These are phyloP conservation scores for Pyricularia grisea DNA, from an alignment of 2,329 filamentous ascomycete species.

Conservation along the genomic window DNA sequence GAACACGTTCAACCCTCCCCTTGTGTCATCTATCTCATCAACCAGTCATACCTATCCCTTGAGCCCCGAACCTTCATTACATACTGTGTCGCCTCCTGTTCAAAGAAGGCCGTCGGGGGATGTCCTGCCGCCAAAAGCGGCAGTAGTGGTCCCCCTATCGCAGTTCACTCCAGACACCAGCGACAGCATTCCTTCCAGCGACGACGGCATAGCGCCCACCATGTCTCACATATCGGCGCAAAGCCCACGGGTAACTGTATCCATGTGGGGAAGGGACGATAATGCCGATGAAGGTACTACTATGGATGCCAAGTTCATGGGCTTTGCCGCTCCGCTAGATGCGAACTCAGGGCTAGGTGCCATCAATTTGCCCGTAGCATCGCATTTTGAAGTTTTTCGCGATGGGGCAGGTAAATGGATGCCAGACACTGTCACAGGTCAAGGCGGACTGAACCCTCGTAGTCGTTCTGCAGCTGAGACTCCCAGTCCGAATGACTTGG, in stretches of 20 bases:
- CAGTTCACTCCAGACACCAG: slow-evolving; percentile 35
- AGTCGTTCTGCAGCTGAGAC: slow-evolving; percentile 33
- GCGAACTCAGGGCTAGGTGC: neutral
- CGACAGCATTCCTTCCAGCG: slow-evolving; percentile 39
- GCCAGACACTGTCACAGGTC: slow-evolving; percentile 26
- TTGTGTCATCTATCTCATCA: neutral
- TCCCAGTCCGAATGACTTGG: slow-evolving; percentile 39
- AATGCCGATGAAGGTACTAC: slow-evolving; percentile 12
- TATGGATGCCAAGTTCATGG: slow-evolving; percentile 13
- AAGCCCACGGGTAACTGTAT: slow-evolving; percentile 48
- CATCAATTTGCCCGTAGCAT: slow-evolving; percentile 14
- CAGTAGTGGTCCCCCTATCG: neutral
- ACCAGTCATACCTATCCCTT: slow-evolving; percentile 28
- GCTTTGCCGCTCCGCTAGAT: slow-evolving; percentile 16
- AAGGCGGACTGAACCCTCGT: slow-evolving; percentile 37
- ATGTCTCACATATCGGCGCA: slow-evolving; percentile 31
- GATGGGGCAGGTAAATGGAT: slow-evolving; percentile 33
- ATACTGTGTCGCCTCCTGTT: slow-evolving; percentile 29
- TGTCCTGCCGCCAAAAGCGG: neutral
- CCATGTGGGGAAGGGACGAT: slow-evolving; percentile 40
- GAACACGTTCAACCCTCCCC: neutral
- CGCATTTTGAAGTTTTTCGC: slow-evolving; percentile 18
- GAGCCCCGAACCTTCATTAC: slow-evolving; percentile 40
- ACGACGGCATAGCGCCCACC: slow-evolving; percentile 33
- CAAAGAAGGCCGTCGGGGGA: neutral